Evolutionary conservation across 2,329 filamentous ascomycete genomes (phyloP).

Genomic region (Trichoderma brevicompactum): DNA sequence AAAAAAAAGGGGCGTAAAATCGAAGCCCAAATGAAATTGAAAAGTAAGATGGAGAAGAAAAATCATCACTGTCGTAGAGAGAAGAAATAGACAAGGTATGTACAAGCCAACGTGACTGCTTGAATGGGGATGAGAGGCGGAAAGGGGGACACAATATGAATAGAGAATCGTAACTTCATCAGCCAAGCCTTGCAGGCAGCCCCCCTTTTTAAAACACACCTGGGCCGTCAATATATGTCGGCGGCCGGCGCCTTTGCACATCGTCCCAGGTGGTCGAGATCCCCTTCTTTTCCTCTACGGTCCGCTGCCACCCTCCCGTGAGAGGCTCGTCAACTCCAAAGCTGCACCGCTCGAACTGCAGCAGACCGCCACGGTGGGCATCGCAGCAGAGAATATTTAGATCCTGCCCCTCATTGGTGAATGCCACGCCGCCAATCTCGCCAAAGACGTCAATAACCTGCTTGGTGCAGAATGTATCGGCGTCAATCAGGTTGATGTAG

Average conservation of each 20-base stretch:
- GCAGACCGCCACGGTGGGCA: constrained; percentile 65
- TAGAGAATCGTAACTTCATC: constrained; percentile 22
- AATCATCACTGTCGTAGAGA: constrained; percentile 8
- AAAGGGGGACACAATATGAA: neutral
- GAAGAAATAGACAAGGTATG: neutral
- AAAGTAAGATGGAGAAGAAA: neutral
- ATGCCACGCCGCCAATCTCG: constrained; percentile 70
- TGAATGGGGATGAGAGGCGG: neutral
- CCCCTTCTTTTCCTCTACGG: neutral
- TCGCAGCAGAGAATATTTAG: constrained; percentile 73
- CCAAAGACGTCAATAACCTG: constrained; percentile 77
- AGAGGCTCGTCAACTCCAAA: constrained; percentile 36
- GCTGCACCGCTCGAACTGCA: constrained; percentile 60
- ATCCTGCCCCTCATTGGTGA: constrained; percentile 69
- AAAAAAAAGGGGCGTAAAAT: neutral
- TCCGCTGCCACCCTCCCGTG: constrained; percentile 30
- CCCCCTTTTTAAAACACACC: constrained; percentile 32
- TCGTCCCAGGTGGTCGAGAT: constrained; percentile 20
- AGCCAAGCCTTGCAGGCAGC: neutral
- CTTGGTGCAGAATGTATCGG: constrained; percentile 64
- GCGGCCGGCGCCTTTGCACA: constrained; percentile 20
- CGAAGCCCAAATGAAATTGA: neutral
- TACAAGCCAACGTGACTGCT: neutral
- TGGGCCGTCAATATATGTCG: constrained; percentile 32
- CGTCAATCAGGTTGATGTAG: constrained; percentile 71